Evolutionary conservation across 495 filamentous ascomycete genomes (phyloP).

Genomic region (Trichoderma reesei): DNA sequence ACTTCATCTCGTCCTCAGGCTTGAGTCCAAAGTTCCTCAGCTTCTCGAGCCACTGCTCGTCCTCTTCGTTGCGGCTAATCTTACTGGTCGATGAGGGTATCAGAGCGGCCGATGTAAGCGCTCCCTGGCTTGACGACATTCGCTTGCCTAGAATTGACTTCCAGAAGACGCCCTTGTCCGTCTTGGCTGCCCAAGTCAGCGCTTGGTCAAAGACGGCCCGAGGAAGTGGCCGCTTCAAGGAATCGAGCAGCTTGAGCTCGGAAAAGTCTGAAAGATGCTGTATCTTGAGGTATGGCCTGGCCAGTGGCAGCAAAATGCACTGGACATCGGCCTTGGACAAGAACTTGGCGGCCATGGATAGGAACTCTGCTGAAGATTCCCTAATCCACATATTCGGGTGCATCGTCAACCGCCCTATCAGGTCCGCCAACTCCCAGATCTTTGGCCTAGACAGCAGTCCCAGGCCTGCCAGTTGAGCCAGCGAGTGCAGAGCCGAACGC

Average conservation of each 20-base stretch:
- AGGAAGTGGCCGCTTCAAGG: slow-evolving; percentile 74
- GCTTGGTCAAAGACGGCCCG: slow-evolving; percentile 75
- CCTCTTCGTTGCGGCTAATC: slow-evolving; percentile 75
- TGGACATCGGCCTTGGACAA: slow-evolving; percentile 73
- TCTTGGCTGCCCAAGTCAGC: slow-evolving; percentile 73
- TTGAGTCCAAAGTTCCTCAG: slow-evolving; percentile 76
- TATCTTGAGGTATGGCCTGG: slow-evolving; percentile 72
- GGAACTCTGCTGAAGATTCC: slow-evolving; percentile 74
- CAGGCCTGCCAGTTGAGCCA: slow-evolving; percentile 81
- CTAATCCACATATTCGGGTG: slow-evolving; percentile 95
- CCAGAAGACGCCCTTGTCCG: slow-evolving; percentile 79
- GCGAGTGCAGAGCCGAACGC: slow-evolving; percentile 76
- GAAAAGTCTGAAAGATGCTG: slow-evolving; percentile 40
- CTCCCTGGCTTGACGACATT: slow-evolving; percentile 35
- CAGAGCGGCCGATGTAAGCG: slow-evolving; percentile 25
- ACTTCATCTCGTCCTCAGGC: slow-evolving; percentile 79
- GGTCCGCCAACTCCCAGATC: slow-evolving; percentile 76
- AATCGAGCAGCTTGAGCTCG: slow-evolving; percentile 66
- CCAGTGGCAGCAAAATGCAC: slow-evolving; percentile 69
- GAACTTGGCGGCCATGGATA: slow-evolving; percentile 64
- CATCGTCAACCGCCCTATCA: slow-evolving; percentile 72
- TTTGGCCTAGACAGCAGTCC: slow-evolving; percentile 78
- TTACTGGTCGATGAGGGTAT: slow-evolving; percentile 30
- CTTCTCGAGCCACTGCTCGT: slow-evolving; percentile 85
- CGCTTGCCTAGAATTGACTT: slow-evolving; percentile 56